A percentile compares a stretch with the other conserved stretches of the same genome.
phyloP scores from a whole-genome alignment of 2,329 filamentous ascomycete genomes.

The Chrysoporthe austroafricana region DNA sequence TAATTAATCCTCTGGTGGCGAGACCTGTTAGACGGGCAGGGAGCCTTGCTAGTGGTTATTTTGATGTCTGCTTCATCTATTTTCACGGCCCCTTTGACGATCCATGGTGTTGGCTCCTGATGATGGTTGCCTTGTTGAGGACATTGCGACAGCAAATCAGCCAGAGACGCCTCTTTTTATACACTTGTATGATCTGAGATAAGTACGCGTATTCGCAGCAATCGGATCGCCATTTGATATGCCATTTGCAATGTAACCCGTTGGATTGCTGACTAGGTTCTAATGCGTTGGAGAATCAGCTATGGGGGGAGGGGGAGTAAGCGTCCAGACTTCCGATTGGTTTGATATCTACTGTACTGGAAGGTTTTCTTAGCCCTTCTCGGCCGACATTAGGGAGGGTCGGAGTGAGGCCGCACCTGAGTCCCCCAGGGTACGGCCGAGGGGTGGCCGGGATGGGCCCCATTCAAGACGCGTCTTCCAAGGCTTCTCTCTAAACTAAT shows the following conservation, averaged over 20 bases:
- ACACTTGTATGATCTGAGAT: background rate
- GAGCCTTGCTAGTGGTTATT: background rate
- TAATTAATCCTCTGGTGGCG: no score
- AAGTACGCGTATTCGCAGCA: background rate
- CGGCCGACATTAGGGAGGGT: background rate
- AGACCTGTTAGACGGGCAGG: background rate
- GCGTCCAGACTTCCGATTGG: background rate
- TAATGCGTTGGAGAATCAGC: background rate
- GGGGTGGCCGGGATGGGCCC: background rate
- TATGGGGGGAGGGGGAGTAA: background rate
- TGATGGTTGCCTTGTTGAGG: background rate
- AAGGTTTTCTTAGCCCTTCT: no score
- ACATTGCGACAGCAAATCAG: background rate
- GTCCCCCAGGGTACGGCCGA: background rate
- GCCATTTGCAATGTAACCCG: background rate
- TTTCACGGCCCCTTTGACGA: no score
- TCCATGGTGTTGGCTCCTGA: background rate
- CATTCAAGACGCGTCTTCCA: background rate
- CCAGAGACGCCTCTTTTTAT: background rate
- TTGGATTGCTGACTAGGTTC: background rate
- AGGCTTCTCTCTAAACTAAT: background rate
- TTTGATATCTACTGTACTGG: background rate
- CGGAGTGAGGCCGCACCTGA: background rate
- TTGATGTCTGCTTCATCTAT: no score
- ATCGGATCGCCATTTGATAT: background rate